These are phyloP conservation scores for Euphrasia confusa DNA, from an alignment of 257 asterid species.

Conservation along the genomic window DNA sequence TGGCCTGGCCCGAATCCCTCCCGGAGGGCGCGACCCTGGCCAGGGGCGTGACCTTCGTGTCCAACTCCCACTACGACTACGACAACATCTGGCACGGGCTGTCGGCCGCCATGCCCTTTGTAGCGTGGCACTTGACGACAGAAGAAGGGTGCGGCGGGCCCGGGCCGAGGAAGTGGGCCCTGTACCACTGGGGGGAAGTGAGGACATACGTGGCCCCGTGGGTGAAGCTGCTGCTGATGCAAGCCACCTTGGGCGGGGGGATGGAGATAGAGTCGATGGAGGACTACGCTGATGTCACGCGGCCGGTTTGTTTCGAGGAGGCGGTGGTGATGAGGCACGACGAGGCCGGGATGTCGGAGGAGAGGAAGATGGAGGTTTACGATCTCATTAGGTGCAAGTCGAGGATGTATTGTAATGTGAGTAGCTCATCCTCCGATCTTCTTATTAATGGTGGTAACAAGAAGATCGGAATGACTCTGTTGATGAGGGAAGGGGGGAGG, in stretches of 20 bases:
- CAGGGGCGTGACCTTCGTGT: conserved; percentile 52
- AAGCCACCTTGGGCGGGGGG: conserved; percentile 46
- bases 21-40: conserved; percentile 45
- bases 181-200: conserved; percentile 74
- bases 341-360: conserved; percentile 61
- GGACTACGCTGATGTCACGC: background rate
- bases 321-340: conserved; percentile 72
- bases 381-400: conserved; percentile 63
- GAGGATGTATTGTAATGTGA: conserved; percentile 45
- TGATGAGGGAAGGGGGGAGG: conserved; percentile 59
- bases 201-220: conserved; percentile 56
- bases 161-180: conserved; percentile 34
- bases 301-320: conserved; percentile 50
- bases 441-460: too few species aligned
- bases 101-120: conserved; percentile 58
- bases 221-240: conserved; percentile 43
- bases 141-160: conserved; percentile 47
- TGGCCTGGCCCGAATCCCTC: conserved; percentile 57
- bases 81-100: conserved; percentile 75
- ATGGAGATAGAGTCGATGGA: conserved; percentile 35
- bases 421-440: too few species aligned
- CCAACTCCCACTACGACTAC: conserved; percentile 57
- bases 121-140: too few species aligned
- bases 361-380: conserved; percentile 47
- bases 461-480: conserved; percentile 54